Base-by-base conservation (phyloP, 2,329 filamentous ascomycete genomes). In the Cadophora sp. region DNA sequence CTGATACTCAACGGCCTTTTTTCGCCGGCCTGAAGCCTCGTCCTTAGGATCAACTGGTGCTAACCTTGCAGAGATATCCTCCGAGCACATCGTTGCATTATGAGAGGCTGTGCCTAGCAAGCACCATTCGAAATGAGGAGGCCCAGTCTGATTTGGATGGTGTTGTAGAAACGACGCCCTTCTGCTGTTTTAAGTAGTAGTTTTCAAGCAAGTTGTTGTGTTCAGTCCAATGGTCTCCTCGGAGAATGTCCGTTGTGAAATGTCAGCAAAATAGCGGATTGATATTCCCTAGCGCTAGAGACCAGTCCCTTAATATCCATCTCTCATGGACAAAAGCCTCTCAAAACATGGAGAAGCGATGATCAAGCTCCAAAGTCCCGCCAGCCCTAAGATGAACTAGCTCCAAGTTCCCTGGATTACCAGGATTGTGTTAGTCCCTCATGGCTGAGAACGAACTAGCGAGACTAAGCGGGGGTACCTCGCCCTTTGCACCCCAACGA, bases 371-470 rank as follows among this genome's bases (percentile, higher is more conserved):
- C 66, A 68, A 69, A 65, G 62, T 68, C 51, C 53, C 37, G 65
- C 68, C 64, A 58, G 56, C 56, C 31, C 34, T 40, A 59, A 37
- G 34, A 37, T 37, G 9, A 37, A 37, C 31, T 27, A 69, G 67
- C 64, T 34, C 29, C 14, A 53, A 22, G 34, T 56, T 68, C 51
- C 53, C 55, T 67, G 64, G 62, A 66, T 60, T 67, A 62, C 64
- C 62, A 68, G 62, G 66, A 48, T 61, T 43, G 62, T 65, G 53
- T 64, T 74, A 70, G 69, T 22, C 48, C 48, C 48, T 67, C 70
- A 74, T 74, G 74, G 74, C 74, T 74, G 73, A 74, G 62, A 55
- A 53, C 68, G 68, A 68, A 64, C 68, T 64, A 59, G 43, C 29
- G 31, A 43, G 65, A 68, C 64, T 69, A 61, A 60, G 56, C 62